A percentile compares a stretch with the other conserved stretches of the same genome.
Conservation (phyloP, 176 grass and related monocot species). For the Bonia amplexicaulis region DNA sequence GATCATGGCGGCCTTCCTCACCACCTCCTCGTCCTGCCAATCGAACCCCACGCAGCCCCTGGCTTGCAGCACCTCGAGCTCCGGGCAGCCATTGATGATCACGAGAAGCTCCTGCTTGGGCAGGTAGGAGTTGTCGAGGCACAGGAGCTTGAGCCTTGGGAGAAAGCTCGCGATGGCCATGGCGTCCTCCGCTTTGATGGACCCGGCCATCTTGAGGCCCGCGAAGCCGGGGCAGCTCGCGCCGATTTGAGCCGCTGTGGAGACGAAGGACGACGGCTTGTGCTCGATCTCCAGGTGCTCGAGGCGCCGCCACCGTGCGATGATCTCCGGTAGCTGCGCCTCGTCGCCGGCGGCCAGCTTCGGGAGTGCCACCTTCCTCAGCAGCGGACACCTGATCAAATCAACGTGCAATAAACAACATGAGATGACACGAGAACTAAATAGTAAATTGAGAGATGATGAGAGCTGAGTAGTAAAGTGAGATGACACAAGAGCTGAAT, state of each 20-base stretch:
- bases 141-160: conserved; percentile 16
- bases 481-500: neutral
- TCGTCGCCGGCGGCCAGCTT: conserved; percentile 21
- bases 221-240: neutral
- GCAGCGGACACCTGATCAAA: conserved; percentile 13
- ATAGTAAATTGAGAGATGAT: too few relatives aligned
- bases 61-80: conserved; percentile 25
- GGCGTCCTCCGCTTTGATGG: conserved; percentile 34
- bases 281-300: conserved; percentile 36
- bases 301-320: conserved; percentile 27
- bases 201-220: conserved; percentile 23
- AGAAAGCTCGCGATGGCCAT: conserved; percentile 2
- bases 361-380: conserved; percentile 27
- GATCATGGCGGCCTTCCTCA: conserved; percentile 12
- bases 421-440: neutral
- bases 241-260: conserved; percentile 1
- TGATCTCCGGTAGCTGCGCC: conserved; percentile 24
- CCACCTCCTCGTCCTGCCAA: conserved; percentile 11
- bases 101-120: conserved; percentile 19
- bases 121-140: conserved; percentile 37
- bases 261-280: conserved; percentile 33
- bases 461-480: neutral
- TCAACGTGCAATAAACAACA: neutral
- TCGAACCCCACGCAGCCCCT: conserved; percentile 41
- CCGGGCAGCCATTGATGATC: conserved; percentile 25